phyloP scores from a whole-genome alignment of 768 basidiomycete species.

The Agrocybe chaxingu region DNA sequence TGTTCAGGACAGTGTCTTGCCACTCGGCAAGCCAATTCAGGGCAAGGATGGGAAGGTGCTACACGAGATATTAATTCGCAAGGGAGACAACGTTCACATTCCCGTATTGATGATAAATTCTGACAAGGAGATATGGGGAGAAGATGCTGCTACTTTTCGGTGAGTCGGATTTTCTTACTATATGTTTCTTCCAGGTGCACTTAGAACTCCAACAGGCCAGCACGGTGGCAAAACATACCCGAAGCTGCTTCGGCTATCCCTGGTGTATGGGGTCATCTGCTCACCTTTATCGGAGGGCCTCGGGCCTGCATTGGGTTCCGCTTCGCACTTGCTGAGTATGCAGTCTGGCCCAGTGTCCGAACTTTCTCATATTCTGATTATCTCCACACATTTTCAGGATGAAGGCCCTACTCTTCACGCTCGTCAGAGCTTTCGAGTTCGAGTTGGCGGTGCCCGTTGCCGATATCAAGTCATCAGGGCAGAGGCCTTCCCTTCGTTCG shows the following conservation, averaged over 20 bases:
- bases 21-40: slow-evolving; percentile 41
- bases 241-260: slow-evolving; percentile 44
- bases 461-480: slow-evolving; percentile 37
- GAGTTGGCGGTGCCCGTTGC: slow-evolving; percentile 41
- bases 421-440: slow-evolving; percentile 41
- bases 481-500: slow-evolving; percentile 40
- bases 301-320: slow-evolving; percentile 68
- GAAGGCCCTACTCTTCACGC: slow-evolving; percentile 29
- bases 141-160: slow-evolving; percentile 60
- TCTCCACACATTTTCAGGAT: slow-evolving; percentile 14
- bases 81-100: slow-evolving; percentile 43
- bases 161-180: slow-evolving; percentile 15
- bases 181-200: not conserved
- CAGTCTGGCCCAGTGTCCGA: slow-evolving; percentile 3
- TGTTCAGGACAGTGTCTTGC: slow-evolving; percentile 49
- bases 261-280: slow-evolving; percentile 56
- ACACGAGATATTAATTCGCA: slow-evolving; percentile 36
- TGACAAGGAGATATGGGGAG: slow-evolving; percentile 55
- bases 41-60: slow-evolving; percentile 40
- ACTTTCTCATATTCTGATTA: not conserved
- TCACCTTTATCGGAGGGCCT: slow-evolving; percentile 65
- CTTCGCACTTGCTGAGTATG: slow-evolving; percentile 60
- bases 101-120: slow-evolving; percentile 55
- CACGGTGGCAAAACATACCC: slow-evolving; percentile 55
- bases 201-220: slow-evolving; percentile 42